A percentile compares a stretch with the other conserved stretches of the same genome.
Conservation (phyloP, 2,329 filamentous ascomycete species). For the Tolypocladium inflatum region DNA sequence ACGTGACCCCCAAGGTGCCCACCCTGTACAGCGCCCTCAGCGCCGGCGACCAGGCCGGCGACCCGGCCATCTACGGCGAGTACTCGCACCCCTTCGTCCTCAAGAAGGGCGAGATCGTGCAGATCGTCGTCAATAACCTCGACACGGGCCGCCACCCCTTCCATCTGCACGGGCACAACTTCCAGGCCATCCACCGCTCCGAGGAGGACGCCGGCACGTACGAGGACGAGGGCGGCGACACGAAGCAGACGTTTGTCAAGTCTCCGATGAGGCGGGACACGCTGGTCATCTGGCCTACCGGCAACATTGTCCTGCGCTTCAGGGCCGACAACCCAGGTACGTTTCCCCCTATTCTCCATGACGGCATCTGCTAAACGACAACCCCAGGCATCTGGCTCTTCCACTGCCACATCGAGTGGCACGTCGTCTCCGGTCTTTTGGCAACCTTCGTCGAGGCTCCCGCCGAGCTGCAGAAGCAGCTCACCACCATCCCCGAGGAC, state of each 20-base stretch:
- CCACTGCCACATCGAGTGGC: constrained; percentile 78
- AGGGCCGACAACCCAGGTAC: constrained; percentile 55
- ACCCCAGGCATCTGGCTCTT: constrained; percentile 53
- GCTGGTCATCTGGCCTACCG: constrained; percentile 52
- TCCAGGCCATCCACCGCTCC: constrained; percentile 57
- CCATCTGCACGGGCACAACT: constrained; percentile 69
- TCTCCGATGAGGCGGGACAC: constrained; percentile 62
- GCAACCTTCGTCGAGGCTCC: constrained; percentile 57
- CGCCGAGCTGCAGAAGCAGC: constrained; percentile 46
- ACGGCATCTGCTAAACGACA: constrained; percentile 2
- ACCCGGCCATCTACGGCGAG: constrained; percentile 55
- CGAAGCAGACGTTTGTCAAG: constrained; percentile 34
- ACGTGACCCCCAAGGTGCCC: constrained; percentile 65
- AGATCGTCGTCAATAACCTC: constrained; percentile 69
- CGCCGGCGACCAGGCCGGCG: constrained; percentile 45
- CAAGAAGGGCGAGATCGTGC: constrained; percentile 56
- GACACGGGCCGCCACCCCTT: constrained; percentile 66
- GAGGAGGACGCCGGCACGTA: constrained; percentile 48
- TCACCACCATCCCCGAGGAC: constrained; percentile 48
- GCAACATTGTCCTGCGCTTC: constrained; percentile 61
- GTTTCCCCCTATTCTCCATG: constrained; percentile 8
- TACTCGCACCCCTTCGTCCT: constrained; percentile 61
- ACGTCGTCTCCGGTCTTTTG: constrained; percentile 56
- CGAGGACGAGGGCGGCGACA: constrained; percentile 32
- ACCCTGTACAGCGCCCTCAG: constrained; percentile 68